Percentiles rank a stretch among this genome's conserved stretches.
Conservation (phyloP, 23 red algal genomes). For the Gracilaria caudata region DNA sequence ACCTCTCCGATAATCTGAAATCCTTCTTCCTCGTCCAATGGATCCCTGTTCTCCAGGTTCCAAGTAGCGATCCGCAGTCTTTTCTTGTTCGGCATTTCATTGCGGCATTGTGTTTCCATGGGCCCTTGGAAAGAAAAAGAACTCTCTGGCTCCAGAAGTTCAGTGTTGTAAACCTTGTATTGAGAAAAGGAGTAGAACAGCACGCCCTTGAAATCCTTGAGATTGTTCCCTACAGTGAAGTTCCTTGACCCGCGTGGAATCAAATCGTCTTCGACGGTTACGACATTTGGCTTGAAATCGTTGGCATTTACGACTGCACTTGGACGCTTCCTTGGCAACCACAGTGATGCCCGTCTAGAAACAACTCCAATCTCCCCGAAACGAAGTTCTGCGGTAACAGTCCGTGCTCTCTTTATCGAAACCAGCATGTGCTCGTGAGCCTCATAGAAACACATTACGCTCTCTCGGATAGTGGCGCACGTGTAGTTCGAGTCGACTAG, state of each 20-base stretch:
- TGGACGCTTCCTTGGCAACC: not conserved
- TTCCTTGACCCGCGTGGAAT: not conserved
- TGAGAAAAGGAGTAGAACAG: not conserved
- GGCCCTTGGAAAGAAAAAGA: not conserved
- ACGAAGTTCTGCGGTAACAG: not conserved
- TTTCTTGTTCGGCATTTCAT: not conserved
- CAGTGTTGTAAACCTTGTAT: not conserved
- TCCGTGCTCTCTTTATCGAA: not conserved
- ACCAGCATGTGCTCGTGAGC: not conserved
- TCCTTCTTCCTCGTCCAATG: not conserved
- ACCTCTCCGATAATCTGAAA: not conserved
- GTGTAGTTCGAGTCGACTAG: not conserved
- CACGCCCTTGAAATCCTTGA: not conserved
- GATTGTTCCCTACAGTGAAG: not conserved
- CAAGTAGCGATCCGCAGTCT: not conserved
- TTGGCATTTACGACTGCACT: not conserved
- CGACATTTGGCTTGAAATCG: not conserved
- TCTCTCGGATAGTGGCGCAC: not conserved
- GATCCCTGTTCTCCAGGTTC: not conserved
- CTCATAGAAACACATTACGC: not conserved
- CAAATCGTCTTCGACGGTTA: not conserved
- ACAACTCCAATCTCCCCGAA: not conserved
- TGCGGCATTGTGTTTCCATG: not conserved
- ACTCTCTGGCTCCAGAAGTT: not conserved
- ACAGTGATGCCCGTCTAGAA: not conserved